These are phyloP conservation scores for Silene coronaria DNA, from an alignment of 179 eudicot genomes.

Conservation along the genomic window DNA sequence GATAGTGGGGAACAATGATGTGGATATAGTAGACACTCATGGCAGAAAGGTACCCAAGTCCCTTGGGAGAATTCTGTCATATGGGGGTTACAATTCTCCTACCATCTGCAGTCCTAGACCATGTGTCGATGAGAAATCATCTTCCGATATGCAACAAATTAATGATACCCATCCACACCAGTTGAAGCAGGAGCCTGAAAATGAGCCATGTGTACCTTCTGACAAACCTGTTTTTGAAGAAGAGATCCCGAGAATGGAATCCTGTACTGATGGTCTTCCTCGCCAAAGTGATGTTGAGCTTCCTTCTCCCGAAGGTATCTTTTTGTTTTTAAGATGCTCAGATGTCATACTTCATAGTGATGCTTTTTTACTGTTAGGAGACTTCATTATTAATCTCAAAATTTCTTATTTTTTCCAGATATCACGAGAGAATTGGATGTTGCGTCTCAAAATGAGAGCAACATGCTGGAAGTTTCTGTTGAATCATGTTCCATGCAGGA, in stretches of 20 bases:
- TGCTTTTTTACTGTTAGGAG: neutral
- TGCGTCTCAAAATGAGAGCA: conserved; percentile 23
- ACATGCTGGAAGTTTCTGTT: conserved; percentile 23
- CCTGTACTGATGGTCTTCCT: conserved; percentile 24
- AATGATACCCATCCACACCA: conserved; percentile 19
- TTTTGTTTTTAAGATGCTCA: conserved; percentile 3
- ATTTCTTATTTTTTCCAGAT: conserved; percentile 27
- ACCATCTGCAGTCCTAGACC: conserved; percentile 49
- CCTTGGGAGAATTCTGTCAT: conserved; percentile 61
- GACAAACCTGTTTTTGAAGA: conserved; percentile 21
- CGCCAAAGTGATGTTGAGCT: conserved; percentile 8
- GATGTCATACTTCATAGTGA: neutral
- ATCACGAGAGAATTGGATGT: conserved; percentile 24
- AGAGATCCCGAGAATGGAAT: conserved; percentile 17
- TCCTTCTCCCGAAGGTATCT: conserved; percentile 37
- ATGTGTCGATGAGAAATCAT: conserved; percentile 30
- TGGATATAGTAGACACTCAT: conserved; percentile 27
- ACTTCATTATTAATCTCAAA: conserved; percentile 4
- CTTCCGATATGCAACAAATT: conserved; percentile 22
- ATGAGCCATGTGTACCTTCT: conserved; percentile 17
- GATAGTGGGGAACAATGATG: conserved; percentile 51
- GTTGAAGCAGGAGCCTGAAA: conserved; percentile 23
- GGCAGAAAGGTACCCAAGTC: conserved; percentile 45
- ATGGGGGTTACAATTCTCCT: conserved; percentile 51
- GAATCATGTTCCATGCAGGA: conserved; percentile 23